Conservation (phyloP, 2,329 filamentous ascomycete species). For the Phialemoniopsis sp. region DNA sequence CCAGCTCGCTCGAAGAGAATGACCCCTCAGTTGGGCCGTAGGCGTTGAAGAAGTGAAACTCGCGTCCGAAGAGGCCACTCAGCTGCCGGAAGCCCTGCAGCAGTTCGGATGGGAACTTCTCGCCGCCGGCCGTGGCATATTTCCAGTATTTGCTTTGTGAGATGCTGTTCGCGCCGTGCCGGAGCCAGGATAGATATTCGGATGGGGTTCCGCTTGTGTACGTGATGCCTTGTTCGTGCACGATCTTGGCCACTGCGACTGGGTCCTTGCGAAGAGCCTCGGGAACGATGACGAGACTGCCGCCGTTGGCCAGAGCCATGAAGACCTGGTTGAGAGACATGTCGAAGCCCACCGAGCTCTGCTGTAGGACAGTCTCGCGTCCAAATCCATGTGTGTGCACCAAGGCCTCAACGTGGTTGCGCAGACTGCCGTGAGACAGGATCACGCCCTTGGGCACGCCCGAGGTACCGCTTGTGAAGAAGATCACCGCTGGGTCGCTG, state of each 20-base stretch:
- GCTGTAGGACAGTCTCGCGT: slow-evolving; percentile 22
- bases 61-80: not conserved
- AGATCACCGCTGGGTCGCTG: slow-evolving; percentile 16
- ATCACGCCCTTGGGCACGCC: slow-evolving; percentile 35
- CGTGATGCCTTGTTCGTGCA: slow-evolving; percentile 23
- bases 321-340: slow-evolving; percentile 32
- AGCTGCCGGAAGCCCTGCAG: slow-evolving; percentile 2
- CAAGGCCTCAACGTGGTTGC: slow-evolving; percentile 19
- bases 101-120: slow-evolving; percentile 11
- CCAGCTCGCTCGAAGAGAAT: slow-evolving; percentile 6
- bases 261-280: slow-evolving; percentile 24
- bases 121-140: slow-evolving; percentile 24
- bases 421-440: slow-evolving; percentile 21
- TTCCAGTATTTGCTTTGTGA: slow-evolving; percentile 16
- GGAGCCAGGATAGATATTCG: slow-evolving; percentile 24
- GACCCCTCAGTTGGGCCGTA: slow-evolving; percentile 20
- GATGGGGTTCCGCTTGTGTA: slow-evolving; percentile 29
- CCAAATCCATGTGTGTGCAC: slow-evolving; percentile 10
- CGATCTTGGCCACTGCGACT: slow-evolving; percentile 21
- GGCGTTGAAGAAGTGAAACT: slow-evolving; percentile 14
- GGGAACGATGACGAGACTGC: slow-evolving; percentile 27
- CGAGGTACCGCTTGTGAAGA: slow-evolving; percentile 27
- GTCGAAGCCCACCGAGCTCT: slow-evolving; percentile 21
- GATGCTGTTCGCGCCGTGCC: slow-evolving; percentile 10
- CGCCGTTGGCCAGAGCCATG: slow-evolving; percentile 27